Percentiles rank a stretch among this genome's conserved stretches.
Conservation (phyloP, 2,329 filamentous ascomycete genomes). For the Cyclaneusma minus region DNA sequence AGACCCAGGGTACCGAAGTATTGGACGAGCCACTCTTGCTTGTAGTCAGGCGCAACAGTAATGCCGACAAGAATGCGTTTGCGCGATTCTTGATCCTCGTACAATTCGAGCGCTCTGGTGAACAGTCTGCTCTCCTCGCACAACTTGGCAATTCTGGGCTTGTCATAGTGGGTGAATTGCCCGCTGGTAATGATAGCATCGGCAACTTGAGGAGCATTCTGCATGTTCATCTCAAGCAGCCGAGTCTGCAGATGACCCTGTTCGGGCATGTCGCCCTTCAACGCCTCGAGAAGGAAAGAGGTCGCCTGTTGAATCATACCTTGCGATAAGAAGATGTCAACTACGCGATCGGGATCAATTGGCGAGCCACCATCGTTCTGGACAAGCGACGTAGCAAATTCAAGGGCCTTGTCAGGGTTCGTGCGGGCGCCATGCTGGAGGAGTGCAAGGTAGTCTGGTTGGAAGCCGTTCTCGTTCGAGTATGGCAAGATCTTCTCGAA, state of each 20-base stretch:
- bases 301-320: conserved; percentile 97
- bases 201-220: conserved; percentile 92
- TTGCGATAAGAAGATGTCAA: conserved; percentile 96
- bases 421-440: conserved; percentile 84
- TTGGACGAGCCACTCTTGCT: conserved; percentile 75
- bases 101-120: conserved; percentile 83
- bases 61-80: conserved; percentile 84
- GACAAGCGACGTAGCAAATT: conserved; percentile 85
- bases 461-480: conserved; percentile 68
- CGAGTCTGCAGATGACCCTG: conserved; percentile 89
- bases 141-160: conserved; percentile 69
- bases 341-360: conserved; percentile 84
- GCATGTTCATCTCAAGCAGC: conserved; percentile 91
- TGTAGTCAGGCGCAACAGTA: conserved; percentile 68
- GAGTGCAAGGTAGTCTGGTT: conserved; percentile 87
- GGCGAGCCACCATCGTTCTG: conserved; percentile 78
- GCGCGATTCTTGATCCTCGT: conserved; percentile 76
- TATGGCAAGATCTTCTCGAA: conserved; percentile 96
- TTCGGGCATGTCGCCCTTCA: conserved; percentile 89
- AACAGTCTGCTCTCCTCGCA: conserved; percentile 86
- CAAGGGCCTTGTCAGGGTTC: conserved; percentile 84
- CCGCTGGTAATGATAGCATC: conserved; percentile 96
- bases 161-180: conserved; percentile 97
- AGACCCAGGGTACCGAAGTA: conserved; percentile 94
- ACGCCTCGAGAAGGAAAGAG: conserved; percentile 88